phyloP scores from a whole-genome alignment of 2,329 filamentous ascomycete genomes.

The Aschersonia sp. region DNA sequence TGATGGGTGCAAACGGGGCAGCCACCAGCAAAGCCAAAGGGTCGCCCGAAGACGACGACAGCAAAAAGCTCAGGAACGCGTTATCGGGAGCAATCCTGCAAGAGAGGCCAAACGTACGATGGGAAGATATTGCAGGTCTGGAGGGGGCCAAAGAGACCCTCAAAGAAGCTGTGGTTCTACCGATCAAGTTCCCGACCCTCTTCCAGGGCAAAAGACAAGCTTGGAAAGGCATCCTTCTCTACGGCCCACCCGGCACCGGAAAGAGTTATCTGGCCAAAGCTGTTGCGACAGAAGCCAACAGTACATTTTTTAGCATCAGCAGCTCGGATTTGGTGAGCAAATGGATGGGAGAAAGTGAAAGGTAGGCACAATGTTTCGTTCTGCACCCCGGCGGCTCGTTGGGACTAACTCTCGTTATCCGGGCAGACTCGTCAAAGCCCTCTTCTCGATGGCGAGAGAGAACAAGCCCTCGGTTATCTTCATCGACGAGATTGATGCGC shows the following conservation, averaged over 20 bases:
- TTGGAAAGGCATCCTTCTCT: conserved; percentile 95
- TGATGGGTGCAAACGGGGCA: conserved; percentile 56
- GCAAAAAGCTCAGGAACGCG: conserved; percentile 86
- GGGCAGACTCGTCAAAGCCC: conserved; percentile 73
- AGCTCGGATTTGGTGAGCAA: conserved; percentile 96
- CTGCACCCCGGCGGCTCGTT: neutral
- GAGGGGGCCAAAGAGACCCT: conserved; percentile 91
- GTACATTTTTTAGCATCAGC: conserved; percentile 97
- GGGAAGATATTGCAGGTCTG: conserved; percentile 94
- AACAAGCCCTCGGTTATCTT: conserved; percentile 98
- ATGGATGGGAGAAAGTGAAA: conserved; percentile 99
- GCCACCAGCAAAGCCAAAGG: conserved; percentile 45
- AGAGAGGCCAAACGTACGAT: conserved; percentile 90
- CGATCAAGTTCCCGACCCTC: conserved; percentile 94
- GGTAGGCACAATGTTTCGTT: conserved; percentile 33
- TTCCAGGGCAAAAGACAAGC: conserved; percentile 94
- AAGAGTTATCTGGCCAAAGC: conserved; percentile 97
- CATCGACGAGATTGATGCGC: conserved; percentile 93
- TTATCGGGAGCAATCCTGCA: conserved; percentile 84
- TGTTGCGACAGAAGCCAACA: conserved; percentile 95
- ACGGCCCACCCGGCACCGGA: conserved; percentile 90
- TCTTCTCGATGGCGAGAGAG: conserved; percentile 96
- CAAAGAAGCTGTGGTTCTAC: conserved; percentile 93
- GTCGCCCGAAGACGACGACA: conserved; percentile 73
- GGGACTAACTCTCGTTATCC: conserved; percentile 8